Base-by-base conservation (phyloP, 169 alveolate species). In the Plasmodium ovale region DNA sequence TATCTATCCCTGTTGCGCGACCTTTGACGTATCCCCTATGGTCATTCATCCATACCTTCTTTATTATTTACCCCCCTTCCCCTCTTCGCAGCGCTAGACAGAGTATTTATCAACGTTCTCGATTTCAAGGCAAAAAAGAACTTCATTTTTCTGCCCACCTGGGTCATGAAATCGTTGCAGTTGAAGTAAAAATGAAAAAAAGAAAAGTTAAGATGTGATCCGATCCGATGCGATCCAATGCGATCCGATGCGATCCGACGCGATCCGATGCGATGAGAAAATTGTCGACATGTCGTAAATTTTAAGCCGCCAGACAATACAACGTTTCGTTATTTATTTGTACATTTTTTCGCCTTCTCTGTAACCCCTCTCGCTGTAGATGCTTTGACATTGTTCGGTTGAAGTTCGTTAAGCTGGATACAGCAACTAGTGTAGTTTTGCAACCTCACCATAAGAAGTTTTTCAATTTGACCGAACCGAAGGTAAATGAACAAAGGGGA, bases 71-170 rank as follows among this genome's bases (percentile, higher is more conserved):
- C n/a, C n/a, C 49, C 23, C 3, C 16, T n/a, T 37, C 2, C 16
- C 23, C 33, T 5, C 33, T 74, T 39, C 42, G 33, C 23, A 77
- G 88, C 42, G 6, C 47, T 77, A n/a, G 74, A 60, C 60, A 77
- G 88, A 42, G 67, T 77, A 47, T 77, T 77, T 37, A 77, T 77
- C 2, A 77, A 77, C 27, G 88, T 77, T 14, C 54, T 77, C 4
- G 88, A 77, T 37, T 77, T 77, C 74, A 77, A 77, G 49, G 35
- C 88, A 14, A 77, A 77, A 31, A 77, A 77, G 47, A 77, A 77
- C 33, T 77, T 77, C 44, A 27, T 77, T n/a, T 77, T 77, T 62
- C 21, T 77, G 33, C 88, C 88, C 35, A 39, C 73, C 7, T 77
- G 74, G 73, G 10, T 77, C 25, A 77, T 77, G 88, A 64, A 77